phyloP scores from a whole-genome alignment of 179 eudicot species.

The Silene vulgaris region DNA sequence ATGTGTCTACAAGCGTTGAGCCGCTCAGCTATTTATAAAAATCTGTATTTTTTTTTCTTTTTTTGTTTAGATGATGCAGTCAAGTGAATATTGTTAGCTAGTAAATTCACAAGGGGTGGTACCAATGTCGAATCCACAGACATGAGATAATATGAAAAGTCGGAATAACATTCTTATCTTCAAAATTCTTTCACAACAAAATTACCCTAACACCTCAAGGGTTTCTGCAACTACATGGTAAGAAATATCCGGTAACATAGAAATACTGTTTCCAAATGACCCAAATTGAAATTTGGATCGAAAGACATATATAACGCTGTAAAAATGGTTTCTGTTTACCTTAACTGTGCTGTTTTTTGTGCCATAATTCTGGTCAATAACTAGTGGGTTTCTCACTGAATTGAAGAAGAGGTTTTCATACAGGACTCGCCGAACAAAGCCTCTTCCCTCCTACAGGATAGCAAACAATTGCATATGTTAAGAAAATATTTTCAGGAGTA shows the following conservation, averaged over 20 bases:
- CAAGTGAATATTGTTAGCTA: not conserved
- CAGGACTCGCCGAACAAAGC: slow-evolving; percentile 38
- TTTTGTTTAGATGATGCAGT: not conserved
- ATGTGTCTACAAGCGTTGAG: no score
- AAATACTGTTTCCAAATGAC: not conserved
- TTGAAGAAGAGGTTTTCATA: slow-evolving; percentile 41
- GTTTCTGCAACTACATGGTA: not conserved
- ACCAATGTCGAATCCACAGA: not conserved
- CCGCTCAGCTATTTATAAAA: no score
- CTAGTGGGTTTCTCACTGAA: slow-evolving; percentile 42
- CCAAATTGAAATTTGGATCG: not conserved
- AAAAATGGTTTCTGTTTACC: slow-evolving; percentile 23
- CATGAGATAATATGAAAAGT: not conserved
- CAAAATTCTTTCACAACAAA: not conserved
- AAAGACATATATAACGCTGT: not conserved
- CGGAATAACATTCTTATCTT: not conserved
- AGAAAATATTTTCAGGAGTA: not conserved
- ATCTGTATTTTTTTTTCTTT: no score
- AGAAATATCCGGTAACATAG: not conserved
- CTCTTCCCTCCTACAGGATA: slow-evolving; percentile 44
- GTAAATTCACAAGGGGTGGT: not conserved
- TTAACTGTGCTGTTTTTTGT: slow-evolving; percentile 22
- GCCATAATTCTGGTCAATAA: slow-evolving; percentile 57
- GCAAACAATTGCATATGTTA: not conserved
- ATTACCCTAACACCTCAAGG: not conserved